Evolutionary conservation across 768 basidiomycete genomes (phyloP).

Genomic region (Scleroderma citrinum): DNA sequence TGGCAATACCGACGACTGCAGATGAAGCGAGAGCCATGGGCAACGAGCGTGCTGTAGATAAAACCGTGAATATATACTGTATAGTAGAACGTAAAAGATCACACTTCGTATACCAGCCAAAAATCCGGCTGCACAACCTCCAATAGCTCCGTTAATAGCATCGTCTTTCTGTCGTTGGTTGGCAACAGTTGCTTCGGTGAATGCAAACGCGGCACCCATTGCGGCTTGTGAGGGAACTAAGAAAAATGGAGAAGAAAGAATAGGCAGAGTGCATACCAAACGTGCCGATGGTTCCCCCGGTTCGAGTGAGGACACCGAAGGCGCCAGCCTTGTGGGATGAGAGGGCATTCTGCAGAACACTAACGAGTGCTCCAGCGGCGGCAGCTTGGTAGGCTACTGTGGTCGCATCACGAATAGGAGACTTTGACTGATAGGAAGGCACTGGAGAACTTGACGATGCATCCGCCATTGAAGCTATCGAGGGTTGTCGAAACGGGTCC

Average conservation of each 20-base stretch:
- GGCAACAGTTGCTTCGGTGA: constrained; percentile 74
- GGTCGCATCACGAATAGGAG: constrained; percentile 50
- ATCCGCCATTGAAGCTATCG: constrained; percentile 18
- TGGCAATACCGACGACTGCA: constrained; percentile 66
- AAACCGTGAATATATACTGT: constrained; percentile 9
- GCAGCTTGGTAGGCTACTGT: constrained; percentile 58
- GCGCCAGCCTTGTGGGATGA: constrained; percentile 73
- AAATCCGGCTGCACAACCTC: constrained; percentile 91
- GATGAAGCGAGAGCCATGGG: constrained; percentile 80
- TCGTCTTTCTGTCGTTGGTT: constrained; percentile 79
- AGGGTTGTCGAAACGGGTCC: constrained; percentile 3
- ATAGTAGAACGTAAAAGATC: constrained; percentile 16
- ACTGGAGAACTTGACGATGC: constrained; percentile 11
- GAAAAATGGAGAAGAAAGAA: neutral
- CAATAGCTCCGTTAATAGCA: constrained; percentile 74
- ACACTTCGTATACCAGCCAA: constrained; percentile 79
- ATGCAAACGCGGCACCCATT: constrained; percentile 82
- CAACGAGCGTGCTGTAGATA: constrained; percentile 64
- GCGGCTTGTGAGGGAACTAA: constrained; percentile 50
- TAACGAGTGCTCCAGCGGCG: constrained; percentile 61
- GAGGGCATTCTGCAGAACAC: constrained; percentile 74
- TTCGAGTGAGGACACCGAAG: constrained; percentile 80
- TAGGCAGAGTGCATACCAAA: constrained; percentile 57
- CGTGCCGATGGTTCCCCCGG: constrained; percentile 84
- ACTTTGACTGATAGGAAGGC: constrained; percentile 42